Conservation (phyloP, 805 yeast species). For the Blastobotrys peoriensis region DNA sequence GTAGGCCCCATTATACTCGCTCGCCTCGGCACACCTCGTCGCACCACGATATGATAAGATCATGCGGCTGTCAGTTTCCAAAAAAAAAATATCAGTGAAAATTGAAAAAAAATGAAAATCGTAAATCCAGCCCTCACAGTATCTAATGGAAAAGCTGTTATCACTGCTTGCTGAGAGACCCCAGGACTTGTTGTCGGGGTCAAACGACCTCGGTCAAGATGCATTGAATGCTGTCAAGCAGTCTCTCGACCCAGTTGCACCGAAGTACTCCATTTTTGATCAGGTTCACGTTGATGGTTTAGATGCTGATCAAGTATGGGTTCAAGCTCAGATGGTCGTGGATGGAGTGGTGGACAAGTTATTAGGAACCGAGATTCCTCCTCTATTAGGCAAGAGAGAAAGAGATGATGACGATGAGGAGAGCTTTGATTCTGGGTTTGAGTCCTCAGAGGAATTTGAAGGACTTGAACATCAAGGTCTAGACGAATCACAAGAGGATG, state of each 20-base stretch:
- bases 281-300: slow-evolving; percentile 79
- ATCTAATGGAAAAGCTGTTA: slow-evolving; percentile 4
- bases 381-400: slow-evolving; percentile 27
- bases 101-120: too few species aligned
- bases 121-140: too few species aligned
- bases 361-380: slow-evolving; percentile 50
- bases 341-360: slow-evolving; percentile 69
- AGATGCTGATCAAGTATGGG: slow-evolving; percentile 89
- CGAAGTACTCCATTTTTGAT: slow-evolving; percentile 58
- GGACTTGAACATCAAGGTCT: slow-evolving; percentile 21
- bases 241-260: slow-evolving; percentile 54
- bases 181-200: slow-evolving; percentile 25
- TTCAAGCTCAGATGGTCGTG: slow-evolving; percentile 78
- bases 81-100: too few species aligned
- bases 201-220: slow-evolving; percentile 14
- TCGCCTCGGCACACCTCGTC: too few species aligned
- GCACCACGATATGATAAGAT: too few species aligned
- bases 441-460: slow-evolving; percentile 23
- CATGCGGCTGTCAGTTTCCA: not conserved
- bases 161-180: slow-evolving; percentile 17
- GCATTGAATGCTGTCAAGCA: slow-evolving; percentile 35
- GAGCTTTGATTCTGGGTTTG: slow-evolving; percentile 20
- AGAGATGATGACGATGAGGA: slow-evolving; percentile 25
- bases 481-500: slow-evolving; percentile 25
- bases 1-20: too few species aligned